Percentiles rank a stretch among this genome's conserved stretches.
phyloP scores from a whole-genome alignment of 2,329 filamentous ascomycete species.

The Xylariaceae sp. region DNA sequence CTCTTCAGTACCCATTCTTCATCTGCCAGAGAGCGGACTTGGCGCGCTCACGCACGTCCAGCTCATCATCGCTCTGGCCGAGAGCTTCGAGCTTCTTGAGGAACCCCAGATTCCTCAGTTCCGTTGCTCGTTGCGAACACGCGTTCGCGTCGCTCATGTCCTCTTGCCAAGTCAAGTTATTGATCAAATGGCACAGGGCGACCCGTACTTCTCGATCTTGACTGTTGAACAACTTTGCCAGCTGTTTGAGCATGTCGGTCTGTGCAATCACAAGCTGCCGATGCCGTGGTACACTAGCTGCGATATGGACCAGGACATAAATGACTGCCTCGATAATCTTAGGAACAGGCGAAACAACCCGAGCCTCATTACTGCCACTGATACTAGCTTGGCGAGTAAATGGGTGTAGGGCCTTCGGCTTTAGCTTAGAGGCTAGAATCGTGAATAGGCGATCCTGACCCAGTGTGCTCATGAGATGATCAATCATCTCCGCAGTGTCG shows the following conservation, averaged over 20 bases:
- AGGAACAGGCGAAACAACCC: conserved; percentile 51
- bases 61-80: conserved; percentile 61
- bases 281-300: conserved; percentile 73
- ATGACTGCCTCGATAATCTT: conserved; percentile 75
- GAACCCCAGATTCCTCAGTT: conserved; percentile 68
- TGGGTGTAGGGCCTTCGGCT: conserved; percentile 52
- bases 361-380: conserved; percentile 37
- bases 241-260: conserved; percentile 64
- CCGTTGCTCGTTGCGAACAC: conserved; percentile 60
- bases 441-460: conserved; percentile 75
- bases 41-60: conserved; percentile 78
- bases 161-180: conserved; percentile 81
- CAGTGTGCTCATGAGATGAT: conserved; percentile 71
- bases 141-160: conserved; percentile 61
- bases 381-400: conserved; percentile 40
- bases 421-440: conserved; percentile 73
- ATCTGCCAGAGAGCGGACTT: conserved; percentile 75
- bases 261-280: conserved; percentile 73
- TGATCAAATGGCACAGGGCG: conserved; percentile 75
- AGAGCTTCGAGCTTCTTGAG: conserved; percentile 59
- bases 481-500: conserved; percentile 69
- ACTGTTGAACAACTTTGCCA: conserved; percentile 69
- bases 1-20: conserved; percentile 37
- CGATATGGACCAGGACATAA: conserved; percentile 82
- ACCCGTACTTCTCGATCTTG: conserved; percentile 68